A percentile compares a stretch with the other conserved stretches of the same genome.
Evolutionary conservation across 192 early-diverging fungal genomes (phyloP).

Genomic region (Gigaspora rosea): DNA sequence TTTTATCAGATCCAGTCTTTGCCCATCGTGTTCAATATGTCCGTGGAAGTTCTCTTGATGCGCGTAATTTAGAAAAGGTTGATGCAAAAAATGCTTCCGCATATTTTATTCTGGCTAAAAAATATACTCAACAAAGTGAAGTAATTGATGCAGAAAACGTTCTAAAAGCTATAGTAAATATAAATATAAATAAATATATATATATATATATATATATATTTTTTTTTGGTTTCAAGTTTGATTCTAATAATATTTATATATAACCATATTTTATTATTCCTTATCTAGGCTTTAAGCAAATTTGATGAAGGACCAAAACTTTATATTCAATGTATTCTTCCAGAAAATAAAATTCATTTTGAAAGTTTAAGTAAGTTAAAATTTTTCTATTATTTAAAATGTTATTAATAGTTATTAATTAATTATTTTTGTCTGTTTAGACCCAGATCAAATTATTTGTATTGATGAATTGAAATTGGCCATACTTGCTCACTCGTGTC

Average conservation of each 20-base stretch:
- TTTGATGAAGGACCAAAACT: conserved; percentile 31
- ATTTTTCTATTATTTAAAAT: background rate
- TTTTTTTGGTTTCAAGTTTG: too few relatives aligned
- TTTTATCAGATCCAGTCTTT: conserved; percentile 29
- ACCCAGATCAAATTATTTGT: conserved; percentile 32
- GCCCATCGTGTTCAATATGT: conserved; percentile 33
- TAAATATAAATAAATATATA: too few relatives aligned
- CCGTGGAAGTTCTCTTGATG: conserved; percentile 31
- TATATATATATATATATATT: too few relatives aligned
- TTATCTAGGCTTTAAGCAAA: conserved; percentile 27
- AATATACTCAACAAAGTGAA: conserved; percentile 34
- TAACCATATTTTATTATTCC: background rate
- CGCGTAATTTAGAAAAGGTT: conserved; percentile 23
- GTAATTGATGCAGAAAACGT: conserved; percentile 35
- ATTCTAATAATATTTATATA: background rate
- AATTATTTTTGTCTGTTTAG: conserved; percentile 16
- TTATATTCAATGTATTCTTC: conserved; percentile 34
- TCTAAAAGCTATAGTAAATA: conserved; percentile 28
- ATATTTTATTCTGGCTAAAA: conserved; percentile 34
- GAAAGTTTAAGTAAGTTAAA: conserved; percentile 33
- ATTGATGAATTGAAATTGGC: conserved; percentile 32
- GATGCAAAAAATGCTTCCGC: conserved; percentile 26
- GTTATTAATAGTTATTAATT: background rate
- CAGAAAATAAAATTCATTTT: conserved; percentile 35
- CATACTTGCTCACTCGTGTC: conserved; percentile 34